phyloP scores from a whole-genome alignment of 192 early-diverging fungal species.

The Umbelopsis sp. region DNA sequence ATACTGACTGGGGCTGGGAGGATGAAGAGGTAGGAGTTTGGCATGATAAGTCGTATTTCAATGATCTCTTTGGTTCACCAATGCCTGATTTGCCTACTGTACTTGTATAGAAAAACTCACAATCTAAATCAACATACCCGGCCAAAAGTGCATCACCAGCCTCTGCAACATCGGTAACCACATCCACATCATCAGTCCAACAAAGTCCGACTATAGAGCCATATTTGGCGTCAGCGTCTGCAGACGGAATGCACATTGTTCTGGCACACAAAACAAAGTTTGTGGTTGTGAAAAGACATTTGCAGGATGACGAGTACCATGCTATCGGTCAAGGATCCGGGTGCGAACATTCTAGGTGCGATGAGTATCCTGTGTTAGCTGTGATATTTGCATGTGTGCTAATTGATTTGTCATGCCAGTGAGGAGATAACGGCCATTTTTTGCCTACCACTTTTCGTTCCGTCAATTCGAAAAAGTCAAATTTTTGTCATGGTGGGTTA shows the following conservation, averaged over 20 bases:
- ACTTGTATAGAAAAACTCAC: background rate
- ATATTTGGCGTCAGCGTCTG: conserved; percentile 38
- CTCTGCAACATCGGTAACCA: conserved; percentile 1
- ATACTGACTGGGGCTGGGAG: conserved; percentile 37
- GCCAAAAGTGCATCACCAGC: background rate
- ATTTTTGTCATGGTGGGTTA: conserved; percentile 57
- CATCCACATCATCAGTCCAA: background rate
- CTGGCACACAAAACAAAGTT: conserved; percentile 42
- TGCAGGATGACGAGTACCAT: conserved; percentile 31
- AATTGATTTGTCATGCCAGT: conserved; percentile 24
- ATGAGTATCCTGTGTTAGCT: background rate
- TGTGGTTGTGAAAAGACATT: conserved; percentile 29
- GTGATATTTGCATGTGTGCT: background rate
- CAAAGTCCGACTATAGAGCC: conserved; percentile 30
- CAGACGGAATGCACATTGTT: conserved; percentile 28
- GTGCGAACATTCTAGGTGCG: conserved; percentile 43
- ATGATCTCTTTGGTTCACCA: background rate
- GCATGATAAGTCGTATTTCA: background rate
- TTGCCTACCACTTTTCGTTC: conserved; percentile 55
- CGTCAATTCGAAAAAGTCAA: conserved; percentile 51
- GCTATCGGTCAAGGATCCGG: conserved; percentile 53
- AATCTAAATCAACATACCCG: background rate
- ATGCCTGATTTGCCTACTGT: background rate
- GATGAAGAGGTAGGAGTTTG: conserved; percentile 29
- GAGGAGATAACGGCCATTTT: conserved; percentile 53